A percentile compares a stretch with the other conserved stretches of the same genome.
Conservation (phyloP, 139 green algal species). For the Coccomyxa sp. region DNA sequence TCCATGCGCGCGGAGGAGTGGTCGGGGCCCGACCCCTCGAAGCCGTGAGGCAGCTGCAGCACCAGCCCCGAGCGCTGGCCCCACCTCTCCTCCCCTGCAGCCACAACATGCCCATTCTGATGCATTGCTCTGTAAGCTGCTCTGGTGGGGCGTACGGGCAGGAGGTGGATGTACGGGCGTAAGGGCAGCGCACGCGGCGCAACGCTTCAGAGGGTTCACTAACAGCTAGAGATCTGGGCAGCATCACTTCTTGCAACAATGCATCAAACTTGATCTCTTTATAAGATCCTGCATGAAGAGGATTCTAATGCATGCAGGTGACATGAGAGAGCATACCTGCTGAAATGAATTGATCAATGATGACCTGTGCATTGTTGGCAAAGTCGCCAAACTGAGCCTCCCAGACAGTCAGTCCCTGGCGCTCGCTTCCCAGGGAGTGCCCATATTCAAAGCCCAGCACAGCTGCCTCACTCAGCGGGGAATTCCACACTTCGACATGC, state of each 20-base stretch:
- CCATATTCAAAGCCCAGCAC: slow-evolving; percentile 85
- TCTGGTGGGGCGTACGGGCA: too few species aligned
- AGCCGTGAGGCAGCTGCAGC: slow-evolving; percentile 81
- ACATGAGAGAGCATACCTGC: slow-evolving; percentile 12
- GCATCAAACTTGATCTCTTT: too few species aligned
- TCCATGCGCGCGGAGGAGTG: slow-evolving; percentile 73
- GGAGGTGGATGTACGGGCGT: too few species aligned
- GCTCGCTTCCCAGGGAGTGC: slow-evolving; percentile 54
- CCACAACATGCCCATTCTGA: neutral
- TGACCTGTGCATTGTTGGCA: slow-evolving; percentile 82
- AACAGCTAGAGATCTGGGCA: too few species aligned
- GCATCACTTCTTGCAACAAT: too few species aligned
- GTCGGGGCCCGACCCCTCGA: slow-evolving; percentile 83
- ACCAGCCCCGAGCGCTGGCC: slow-evolving; percentile 69
- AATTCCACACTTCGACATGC: slow-evolving; percentile 58
- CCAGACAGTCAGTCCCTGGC: slow-evolving; percentile 64
- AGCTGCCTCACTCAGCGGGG: slow-evolving; percentile 55
- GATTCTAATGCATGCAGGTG: too few species aligned
- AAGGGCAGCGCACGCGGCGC: too few species aligned
- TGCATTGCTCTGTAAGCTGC: too few species aligned
- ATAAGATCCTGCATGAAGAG: too few species aligned
- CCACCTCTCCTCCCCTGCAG: slow-evolving; percentile 73
- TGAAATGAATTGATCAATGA: slow-evolving; percentile 80
- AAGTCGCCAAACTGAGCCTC: slow-evolving; percentile 93
- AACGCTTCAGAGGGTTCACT: too few species aligned